phyloP scores from a whole-genome alignment of 176 grass and related monocot genomes.

The Poa pratensis region DNA sequence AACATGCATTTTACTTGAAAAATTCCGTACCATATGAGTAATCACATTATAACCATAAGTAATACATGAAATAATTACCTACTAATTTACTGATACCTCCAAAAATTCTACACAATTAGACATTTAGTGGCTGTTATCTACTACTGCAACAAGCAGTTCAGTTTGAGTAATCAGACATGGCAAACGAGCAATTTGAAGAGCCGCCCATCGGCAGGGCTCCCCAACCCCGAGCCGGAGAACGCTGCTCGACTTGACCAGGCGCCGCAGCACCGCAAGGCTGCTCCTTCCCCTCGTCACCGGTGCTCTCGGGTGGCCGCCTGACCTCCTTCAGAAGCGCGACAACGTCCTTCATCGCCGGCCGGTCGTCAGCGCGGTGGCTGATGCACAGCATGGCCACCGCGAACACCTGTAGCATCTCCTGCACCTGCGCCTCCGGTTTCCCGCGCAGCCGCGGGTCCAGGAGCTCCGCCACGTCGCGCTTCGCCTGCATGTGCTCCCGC shows the following conservation, averaged over 20 bases:
- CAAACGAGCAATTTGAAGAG: constrained; percentile 85
- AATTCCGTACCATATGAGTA: not conserved
- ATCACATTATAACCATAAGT: constrained; percentile 39
- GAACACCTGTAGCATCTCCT: constrained; percentile 88
- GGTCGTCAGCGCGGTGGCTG: constrained; percentile 62
- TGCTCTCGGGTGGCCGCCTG: constrained; percentile 43
- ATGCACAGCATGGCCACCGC: constrained; percentile 71
- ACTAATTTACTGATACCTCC: constrained; percentile 35
- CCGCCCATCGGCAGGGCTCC: constrained; percentile 51
- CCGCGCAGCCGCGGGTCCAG: constrained; percentile 78
- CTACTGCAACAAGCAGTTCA: constrained; percentile 38
- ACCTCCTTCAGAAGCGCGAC: constrained; percentile 80
- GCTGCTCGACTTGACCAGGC: not conserved
- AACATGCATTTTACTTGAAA: not conserved
- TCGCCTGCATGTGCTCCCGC: constrained; percentile 68
- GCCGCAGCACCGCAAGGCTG: not conserved
- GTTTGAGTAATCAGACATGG: constrained; percentile 84
- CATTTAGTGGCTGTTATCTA: constrained; percentile 15
- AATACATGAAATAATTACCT: constrained; percentile 37
- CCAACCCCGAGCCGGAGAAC: constrained; percentile 39
- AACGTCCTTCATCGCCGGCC: constrained; percentile 91
- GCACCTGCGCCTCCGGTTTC: constrained; percentile 62
- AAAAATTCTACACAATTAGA: constrained; percentile 35
- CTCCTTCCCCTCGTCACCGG: constrained; percentile 47
- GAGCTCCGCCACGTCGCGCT: constrained; percentile 52